phyloP scores from a whole-genome alignment of 148 eudicot species.

The Amaranthus palmeri region DNA sequence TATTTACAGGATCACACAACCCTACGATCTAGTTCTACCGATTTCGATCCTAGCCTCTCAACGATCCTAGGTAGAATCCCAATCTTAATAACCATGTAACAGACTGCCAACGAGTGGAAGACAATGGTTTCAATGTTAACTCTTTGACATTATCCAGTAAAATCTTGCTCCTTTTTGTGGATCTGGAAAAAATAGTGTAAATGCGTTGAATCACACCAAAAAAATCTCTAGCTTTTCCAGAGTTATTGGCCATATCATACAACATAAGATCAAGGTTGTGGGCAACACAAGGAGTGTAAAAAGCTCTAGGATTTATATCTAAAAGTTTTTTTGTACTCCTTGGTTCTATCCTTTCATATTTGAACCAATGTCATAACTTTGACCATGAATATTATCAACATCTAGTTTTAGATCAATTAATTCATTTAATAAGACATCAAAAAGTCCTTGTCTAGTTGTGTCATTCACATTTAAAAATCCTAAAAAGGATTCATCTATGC shows the following conservation, averaged over 20 bases:
- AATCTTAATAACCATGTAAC: no score
- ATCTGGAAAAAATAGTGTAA: conserved; percentile 22
- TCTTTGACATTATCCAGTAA: conserved; percentile 13
- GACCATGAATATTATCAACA: background rate
- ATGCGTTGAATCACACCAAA: conserved; percentile 28
- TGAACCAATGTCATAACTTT: conserved; percentile 6
- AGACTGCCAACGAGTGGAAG: conserved; percentile 1
- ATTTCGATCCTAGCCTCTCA: no score
- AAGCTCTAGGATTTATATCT: background rate
- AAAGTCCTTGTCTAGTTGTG: background rate
- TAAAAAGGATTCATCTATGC: no score
- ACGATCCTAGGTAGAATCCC: no score
- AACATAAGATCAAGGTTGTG: conserved; percentile 21
- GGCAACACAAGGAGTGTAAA: conserved; percentile 27
- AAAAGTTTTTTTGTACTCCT: no score
- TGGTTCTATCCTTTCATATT: conserved; percentile 10
- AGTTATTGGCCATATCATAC: conserved; percentile 24
- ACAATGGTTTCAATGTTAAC: conserved; percentile 20
- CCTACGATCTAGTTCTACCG: no score
- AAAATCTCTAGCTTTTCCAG: conserved; percentile 19
- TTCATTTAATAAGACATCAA: background rate
- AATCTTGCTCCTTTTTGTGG: background rate
- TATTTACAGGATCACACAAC: no score
- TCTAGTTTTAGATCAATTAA: background rate
- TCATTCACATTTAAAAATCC: background rate